Percentiles rank a stretch among this genome's conserved stretches.
phyloP scores from a whole-genome alignment of 305 asterid species.

The Fraxinus angustifolia region DNA sequence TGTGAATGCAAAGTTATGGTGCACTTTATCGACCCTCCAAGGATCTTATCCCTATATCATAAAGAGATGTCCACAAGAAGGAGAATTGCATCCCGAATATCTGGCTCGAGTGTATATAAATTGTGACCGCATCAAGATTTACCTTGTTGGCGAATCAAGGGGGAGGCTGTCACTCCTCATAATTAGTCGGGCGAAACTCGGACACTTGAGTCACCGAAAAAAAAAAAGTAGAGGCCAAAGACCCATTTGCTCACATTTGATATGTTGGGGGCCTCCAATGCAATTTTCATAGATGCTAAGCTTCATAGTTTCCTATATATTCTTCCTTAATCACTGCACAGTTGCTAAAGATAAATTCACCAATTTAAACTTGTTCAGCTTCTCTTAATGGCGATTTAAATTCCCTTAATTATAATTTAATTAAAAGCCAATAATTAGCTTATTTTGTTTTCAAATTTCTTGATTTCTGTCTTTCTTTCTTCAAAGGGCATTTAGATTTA shows the following conservation, averaged over 20 bases:
- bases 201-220: too few species aligned
- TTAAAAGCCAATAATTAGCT: conserved; percentile 25
- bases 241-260: neutral
- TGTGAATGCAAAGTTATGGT: too few species aligned
- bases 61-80: too few species aligned
- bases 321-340: neutral
- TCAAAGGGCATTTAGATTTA: neutral
- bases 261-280: neutral
- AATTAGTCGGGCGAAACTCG: too few species aligned
- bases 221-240: neutral
- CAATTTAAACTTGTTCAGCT: neutral
- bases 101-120: too few species aligned
- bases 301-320: neutral
- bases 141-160: too few species aligned
- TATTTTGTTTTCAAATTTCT: conserved; percentile 23
- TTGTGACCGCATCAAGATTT: too few species aligned
- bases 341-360: neutral
- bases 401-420: conserved; percentile 2
- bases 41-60: too few species aligned
- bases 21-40: too few species aligned
- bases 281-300: neutral
- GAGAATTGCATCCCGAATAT: too few species aligned
- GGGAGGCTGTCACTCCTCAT: too few species aligned
- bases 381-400: conserved; percentile 27
- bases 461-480: neutral